phyloP scores from a whole-genome alignment of 495 filamentous ascomycete species.

The Trichoderma orchidacearum region DNA sequence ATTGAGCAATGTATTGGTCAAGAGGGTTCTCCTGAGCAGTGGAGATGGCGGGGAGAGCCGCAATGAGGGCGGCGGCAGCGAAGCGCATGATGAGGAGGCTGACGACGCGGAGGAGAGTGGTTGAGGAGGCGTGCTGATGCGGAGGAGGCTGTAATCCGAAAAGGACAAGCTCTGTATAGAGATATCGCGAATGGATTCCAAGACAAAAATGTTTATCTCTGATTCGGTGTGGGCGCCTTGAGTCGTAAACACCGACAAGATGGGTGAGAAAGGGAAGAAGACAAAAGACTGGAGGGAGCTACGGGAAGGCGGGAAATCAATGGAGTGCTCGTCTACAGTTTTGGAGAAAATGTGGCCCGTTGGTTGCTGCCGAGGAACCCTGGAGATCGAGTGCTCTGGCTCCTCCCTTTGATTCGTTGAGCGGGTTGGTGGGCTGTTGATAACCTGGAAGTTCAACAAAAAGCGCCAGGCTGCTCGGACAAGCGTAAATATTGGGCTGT shows the following conservation, averaged over 20 bases:
- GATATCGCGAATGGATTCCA: neutral
- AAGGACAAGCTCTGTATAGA: neutral
- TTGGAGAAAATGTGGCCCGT: neutral
- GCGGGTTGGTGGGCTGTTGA: too few species aligned
- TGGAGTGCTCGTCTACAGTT: slow-evolving; percentile 4
- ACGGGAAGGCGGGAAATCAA: slow-evolving; percentile 3
- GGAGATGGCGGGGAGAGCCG: slow-evolving; percentile 52
- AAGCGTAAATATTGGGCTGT: too few species aligned
- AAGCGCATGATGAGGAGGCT: slow-evolving; percentile 48
- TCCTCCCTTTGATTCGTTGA: neutral
- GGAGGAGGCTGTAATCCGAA: slow-evolving; percentile 2
- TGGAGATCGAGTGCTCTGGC: neutral
- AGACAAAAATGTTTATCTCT: too few species aligned
- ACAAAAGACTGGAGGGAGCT: neutral
- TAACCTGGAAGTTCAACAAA: neutral
- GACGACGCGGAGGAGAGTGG: neutral
- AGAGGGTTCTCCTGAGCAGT: slow-evolving; percentile 38
- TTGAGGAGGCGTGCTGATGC: slow-evolving; percentile 4
- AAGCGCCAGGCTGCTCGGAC: too few species aligned
- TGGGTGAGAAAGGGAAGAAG: neutral
- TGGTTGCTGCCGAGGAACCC: neutral
- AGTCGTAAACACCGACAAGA: neutral
- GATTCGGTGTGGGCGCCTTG: too few species aligned
- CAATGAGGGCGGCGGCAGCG: slow-evolving; percentile 44
- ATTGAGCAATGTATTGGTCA: slow-evolving; percentile 51